Conservation (phyloP, 2,329 filamentous ascomycete genomes). For the Macrophomina phaseolina region DNA sequence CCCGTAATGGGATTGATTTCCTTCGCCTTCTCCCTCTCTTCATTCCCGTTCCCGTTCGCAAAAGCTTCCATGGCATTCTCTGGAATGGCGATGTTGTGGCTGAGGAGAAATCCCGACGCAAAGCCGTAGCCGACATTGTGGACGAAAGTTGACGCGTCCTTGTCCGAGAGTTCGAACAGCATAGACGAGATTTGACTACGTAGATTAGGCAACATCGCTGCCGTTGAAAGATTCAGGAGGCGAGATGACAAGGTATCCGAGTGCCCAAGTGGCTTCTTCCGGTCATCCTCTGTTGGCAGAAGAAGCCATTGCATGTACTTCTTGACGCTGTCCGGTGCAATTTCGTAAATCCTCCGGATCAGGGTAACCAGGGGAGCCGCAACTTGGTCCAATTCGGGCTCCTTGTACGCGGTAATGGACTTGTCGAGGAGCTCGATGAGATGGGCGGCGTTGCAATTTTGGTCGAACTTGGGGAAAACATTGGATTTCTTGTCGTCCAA, state of each 20-base stretch:
- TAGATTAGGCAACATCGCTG: slow-evolving; percentile 72
- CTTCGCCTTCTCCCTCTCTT: slow-evolving; percentile 33
- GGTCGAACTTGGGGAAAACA: slow-evolving; percentile 70
- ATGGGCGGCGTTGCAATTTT: slow-evolving; percentile 65
- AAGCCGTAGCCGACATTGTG: slow-evolving; percentile 94
- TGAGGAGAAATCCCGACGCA: slow-evolving; percentile 86
- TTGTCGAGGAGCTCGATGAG: slow-evolving; percentile 73
- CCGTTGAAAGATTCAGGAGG: slow-evolving; percentile 78
- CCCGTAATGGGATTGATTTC: slow-evolving; percentile 85
- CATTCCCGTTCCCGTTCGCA: slow-evolving; percentile 35
- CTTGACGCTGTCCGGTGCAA: slow-evolving; percentile 68
- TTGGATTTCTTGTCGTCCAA: slow-evolving; percentile 60
- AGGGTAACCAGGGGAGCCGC: slow-evolving; percentile 77
- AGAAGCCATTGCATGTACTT: slow-evolving; percentile 69
- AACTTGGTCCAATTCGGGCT: slow-evolving; percentile 73
- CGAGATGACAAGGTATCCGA: slow-evolving; percentile 75
- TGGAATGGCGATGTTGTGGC: slow-evolving; percentile 80
- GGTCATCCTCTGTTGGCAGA: slow-evolving; percentile 78
- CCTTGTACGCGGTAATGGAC: slow-evolving; percentile 67
- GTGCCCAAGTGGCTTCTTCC: slow-evolving; percentile 76
- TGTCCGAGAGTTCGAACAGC: slow-evolving; percentile 85
- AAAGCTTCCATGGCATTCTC: slow-evolving; percentile 65
- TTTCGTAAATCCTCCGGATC: slow-evolving; percentile 72
- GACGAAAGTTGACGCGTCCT: slow-evolving; percentile 79
- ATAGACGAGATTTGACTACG: slow-evolving; percentile 77